Percentiles rank a stretch among this genome's conserved stretches.
These are phyloP conservation scores for Nigrospora oryzae DNA, from an alignment of 2,329 filamentous ascomycete species.

Conservation along the genomic window DNA sequence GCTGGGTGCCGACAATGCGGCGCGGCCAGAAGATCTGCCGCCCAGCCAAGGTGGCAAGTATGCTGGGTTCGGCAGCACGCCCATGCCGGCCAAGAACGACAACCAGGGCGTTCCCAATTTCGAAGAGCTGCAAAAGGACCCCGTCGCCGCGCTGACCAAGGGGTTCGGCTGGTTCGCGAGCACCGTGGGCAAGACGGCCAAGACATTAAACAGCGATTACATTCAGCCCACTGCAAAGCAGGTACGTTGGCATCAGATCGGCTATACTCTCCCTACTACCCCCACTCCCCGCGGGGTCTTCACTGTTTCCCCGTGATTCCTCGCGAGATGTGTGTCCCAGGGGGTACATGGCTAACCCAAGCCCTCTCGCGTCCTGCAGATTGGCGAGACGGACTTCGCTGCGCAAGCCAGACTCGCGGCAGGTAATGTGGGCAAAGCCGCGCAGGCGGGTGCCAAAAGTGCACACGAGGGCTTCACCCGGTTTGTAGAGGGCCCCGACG, in stretches of 20 bases:
- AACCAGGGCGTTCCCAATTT: constrained; percentile 52
- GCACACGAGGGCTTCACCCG: constrained; percentile 75
- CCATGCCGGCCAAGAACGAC: constrained; percentile 40
- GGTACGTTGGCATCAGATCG: constrained; percentile 36
- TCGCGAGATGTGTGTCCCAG: neutral
- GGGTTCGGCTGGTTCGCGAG: constrained; percentile 91
- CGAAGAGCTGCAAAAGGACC: constrained; percentile 89
- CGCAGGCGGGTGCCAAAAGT: constrained; percentile 61
- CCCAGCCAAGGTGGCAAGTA: constrained; percentile 93
- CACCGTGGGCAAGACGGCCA: constrained; percentile 82
- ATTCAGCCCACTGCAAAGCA: constrained; percentile 89
- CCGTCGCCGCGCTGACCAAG: constrained; percentile 79
- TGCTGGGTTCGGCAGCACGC: constrained; percentile 77
- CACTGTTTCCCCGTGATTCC: neutral
- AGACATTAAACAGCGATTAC: constrained; percentile 83
- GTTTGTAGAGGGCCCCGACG: constrained; percentile 71
- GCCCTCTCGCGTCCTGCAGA: constrained; percentile 31
- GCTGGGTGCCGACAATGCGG: constrained; percentile 76
- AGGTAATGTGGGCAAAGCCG: constrained; percentile 57
- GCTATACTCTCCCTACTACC: neutral
- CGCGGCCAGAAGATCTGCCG: constrained; percentile 62
- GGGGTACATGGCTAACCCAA: constrained; percentile 1
- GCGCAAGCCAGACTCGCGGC: constrained; percentile 54
- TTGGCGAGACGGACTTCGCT: constrained; percentile 73
- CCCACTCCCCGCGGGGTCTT: neutral